phyloP scores from a whole-genome alignment of 2,329 filamentous ascomycete species.

The Aspergillus sp. region DNA sequence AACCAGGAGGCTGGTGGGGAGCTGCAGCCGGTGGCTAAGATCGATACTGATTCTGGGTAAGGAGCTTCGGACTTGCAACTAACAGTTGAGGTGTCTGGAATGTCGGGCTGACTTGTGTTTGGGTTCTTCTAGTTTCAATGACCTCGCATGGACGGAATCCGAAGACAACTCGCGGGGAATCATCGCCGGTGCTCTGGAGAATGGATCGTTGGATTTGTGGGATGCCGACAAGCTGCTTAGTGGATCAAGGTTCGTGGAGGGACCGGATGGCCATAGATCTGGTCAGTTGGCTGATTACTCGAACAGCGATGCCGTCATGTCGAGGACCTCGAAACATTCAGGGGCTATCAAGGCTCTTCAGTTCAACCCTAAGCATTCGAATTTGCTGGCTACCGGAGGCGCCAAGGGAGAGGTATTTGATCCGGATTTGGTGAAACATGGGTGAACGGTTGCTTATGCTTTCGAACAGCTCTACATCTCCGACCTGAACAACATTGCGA shows the following conservation, averaged over 20 bases:
- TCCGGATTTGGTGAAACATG: neutral
- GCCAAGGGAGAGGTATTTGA: slow-evolving; percentile 74
- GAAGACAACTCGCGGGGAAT: slow-evolving; percentile 79
- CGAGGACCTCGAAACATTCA: slow-evolving; percentile 83
- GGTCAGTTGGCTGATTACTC: slow-evolving; percentile 17
- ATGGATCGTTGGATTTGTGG: slow-evolving; percentile 90
- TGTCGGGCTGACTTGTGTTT: slow-evolving; percentile 21
- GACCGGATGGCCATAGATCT: neutral
- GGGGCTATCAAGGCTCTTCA: slow-evolving; percentile 92
- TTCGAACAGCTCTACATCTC: slow-evolving; percentile 72
- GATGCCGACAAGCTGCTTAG: slow-evolving; percentile 71
- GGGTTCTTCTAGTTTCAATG: slow-evolving; percentile 73
- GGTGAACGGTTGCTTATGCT: slow-evolving; percentile 4
- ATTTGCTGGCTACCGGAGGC: slow-evolving; percentile 88
- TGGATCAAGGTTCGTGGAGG: slow-evolving; percentile 48
- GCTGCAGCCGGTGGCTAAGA: slow-evolving; percentile 78
- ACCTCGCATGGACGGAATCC: slow-evolving; percentile 88
- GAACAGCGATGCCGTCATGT: slow-evolving; percentile 71
- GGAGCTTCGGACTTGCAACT: slow-evolving; percentile 8
- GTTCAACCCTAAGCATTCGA: slow-evolving; percentile 90
- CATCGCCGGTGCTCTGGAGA: slow-evolving; percentile 93
- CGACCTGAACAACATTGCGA: slow-evolving; percentile 85
- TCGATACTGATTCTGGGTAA: slow-evolving; percentile 88
- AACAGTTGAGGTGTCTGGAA: neutral
- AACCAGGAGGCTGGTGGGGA: slow-evolving; percentile 73